phyloP scores from a whole-genome alignment of 352 stramenopile species.

The Pseudoperonospora humuli region DNA sequence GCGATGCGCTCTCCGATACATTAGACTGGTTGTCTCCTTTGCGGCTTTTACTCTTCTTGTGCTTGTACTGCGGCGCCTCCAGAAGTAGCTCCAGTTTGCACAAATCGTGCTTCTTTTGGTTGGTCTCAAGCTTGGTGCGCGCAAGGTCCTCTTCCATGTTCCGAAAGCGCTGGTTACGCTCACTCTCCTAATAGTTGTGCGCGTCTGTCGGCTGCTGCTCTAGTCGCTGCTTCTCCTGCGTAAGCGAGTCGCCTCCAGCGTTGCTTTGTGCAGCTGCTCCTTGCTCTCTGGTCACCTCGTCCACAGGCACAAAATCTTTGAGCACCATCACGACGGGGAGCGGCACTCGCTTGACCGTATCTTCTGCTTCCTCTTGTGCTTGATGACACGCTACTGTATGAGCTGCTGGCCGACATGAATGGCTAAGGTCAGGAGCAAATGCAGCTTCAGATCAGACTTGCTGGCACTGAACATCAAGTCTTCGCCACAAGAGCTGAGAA shows the following conservation, averaged over 20 bases:
- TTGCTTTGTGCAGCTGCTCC: conserved; percentile 28
- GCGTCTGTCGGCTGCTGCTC: conserved; percentile 60
- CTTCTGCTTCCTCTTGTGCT: conserved; percentile 9
- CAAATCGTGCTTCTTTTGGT: conserved; percentile 39
- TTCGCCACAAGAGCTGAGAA: conserved; percentile 16
- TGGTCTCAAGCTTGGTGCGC: conserved; percentile 42
- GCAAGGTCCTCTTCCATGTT: conserved; percentile 56
- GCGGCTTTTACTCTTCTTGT: conserved; percentile 27
- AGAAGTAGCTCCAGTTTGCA: conserved; percentile 37
- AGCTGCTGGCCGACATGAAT: conserved; percentile 31
- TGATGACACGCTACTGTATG: conserved; percentile 15
- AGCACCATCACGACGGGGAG: conserved; percentile 47
- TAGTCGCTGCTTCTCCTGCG: conserved; percentile 41
- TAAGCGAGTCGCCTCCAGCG: conserved; percentile 21
- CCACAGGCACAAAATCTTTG: conserved; percentile 57
- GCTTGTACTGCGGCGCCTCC: conserved; percentile 30
- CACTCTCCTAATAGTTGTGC: conserved; percentile 62
- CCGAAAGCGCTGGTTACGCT: conserved; percentile 46
- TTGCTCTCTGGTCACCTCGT: conserved; percentile 37
- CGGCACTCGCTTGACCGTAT: conserved; percentile 6
- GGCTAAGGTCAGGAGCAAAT: conserved; percentile 44
- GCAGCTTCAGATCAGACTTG: conserved; percentile 52
- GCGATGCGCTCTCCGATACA: conserved; percentile 16
- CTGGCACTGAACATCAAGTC: conserved; percentile 2
- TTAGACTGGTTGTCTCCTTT: conserved; percentile 25